phyloP scores from a whole-genome alignment of 371 early-diverging fungal species.

The Saksenaea vasiformis region DNA sequence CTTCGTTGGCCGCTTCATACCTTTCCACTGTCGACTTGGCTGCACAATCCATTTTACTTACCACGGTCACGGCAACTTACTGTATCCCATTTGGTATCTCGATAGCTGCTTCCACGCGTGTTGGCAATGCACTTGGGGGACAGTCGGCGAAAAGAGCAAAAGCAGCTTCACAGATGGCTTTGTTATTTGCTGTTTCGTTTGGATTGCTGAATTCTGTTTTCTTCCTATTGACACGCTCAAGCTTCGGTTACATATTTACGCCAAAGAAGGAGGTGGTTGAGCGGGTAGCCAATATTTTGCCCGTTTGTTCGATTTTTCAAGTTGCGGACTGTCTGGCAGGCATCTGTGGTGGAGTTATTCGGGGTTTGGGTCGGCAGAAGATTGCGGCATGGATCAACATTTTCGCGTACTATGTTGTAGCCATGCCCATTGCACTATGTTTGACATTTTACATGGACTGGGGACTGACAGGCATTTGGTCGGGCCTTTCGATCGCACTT shows the following conservation, averaged over 20 bases:
- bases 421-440: constrained; percentile 66
- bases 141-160: constrained; percentile 44
- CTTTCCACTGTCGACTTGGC: constrained; percentile 80
- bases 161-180: constrained; percentile 43
- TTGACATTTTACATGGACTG: constrained; percentile 58
- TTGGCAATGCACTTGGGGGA: constrained; percentile 79
- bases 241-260: constrained; percentile 69
- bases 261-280: constrained; percentile 68
- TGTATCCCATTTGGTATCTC: constrained; percentile 72
- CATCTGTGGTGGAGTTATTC: constrained; percentile 71
- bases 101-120: constrained; percentile 76
- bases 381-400: constrained; percentile 71
- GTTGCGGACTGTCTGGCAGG: constrained; percentile 70
- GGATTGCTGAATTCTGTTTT: constrained; percentile 38
- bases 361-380: constrained; percentile 73
- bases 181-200: constrained; percentile 49
- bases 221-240: constrained; percentile 41
- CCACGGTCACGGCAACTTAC: constrained; percentile 70
- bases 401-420: constrained; percentile 69
- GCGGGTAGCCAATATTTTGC: constrained; percentile 72
- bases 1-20: constrained; percentile 63
- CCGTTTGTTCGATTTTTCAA: constrained; percentile 82
- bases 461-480: constrained; percentile 73
- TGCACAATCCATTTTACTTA: constrained; percentile 83
- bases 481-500: constrained; percentile 57